Evolutionary conservation across 176 grass and related monocot genomes (phyloP), one percentile per base, ranked within the genome.

Genomic region (Aegilops speltoides): DNA sequence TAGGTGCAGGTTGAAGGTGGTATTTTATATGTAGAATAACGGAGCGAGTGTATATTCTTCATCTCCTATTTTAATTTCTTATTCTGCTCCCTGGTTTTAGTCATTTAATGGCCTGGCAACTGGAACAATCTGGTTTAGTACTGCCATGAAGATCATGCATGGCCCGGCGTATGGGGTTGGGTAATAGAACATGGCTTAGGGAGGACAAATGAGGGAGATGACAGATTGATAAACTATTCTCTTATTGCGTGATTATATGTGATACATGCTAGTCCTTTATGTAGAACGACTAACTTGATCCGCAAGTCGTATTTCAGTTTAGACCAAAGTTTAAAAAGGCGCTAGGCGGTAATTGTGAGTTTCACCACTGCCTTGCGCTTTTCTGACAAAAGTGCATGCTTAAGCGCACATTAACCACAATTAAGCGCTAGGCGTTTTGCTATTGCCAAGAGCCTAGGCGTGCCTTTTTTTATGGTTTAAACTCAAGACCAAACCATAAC

Each of bases 31-130:
- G 1, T 20, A 64, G 17, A 68, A 36, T 14, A 3, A 86, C 34
- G 33, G 5, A 52, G 48, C 15, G 31, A 34, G 16, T 59, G 26
- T 63, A 89, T 86, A 68, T 83, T 86, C 32, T 86, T 62, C 29
- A 78, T 46, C 80, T 73, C 48, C 48, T 73, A 73, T 68, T 73
- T 60, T 72, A 72, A 60, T 33, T 28, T 69, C 60, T 20, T 66
- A 46, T 28, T 65, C 37, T 80, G 36, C 60, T 7, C 33, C 73
- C 22, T 65, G 48, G 29, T 62, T 85, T 77, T 77, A 33, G 7
- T 73, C 19, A 77, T 36, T 50, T 48, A 32, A 84, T 24, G n/a
- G 32, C 31, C 25, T 73, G 70, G 6, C 70, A 6, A 74, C 23
- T 25, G 50, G 71, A 74, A 74, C 40, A 74, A 74, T 24, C 71